Percentiles rank a stretch among this genome's conserved stretches.
Conservation (phyloP, 257 asterid species). For the Rehmannia glutinosa region DNA sequence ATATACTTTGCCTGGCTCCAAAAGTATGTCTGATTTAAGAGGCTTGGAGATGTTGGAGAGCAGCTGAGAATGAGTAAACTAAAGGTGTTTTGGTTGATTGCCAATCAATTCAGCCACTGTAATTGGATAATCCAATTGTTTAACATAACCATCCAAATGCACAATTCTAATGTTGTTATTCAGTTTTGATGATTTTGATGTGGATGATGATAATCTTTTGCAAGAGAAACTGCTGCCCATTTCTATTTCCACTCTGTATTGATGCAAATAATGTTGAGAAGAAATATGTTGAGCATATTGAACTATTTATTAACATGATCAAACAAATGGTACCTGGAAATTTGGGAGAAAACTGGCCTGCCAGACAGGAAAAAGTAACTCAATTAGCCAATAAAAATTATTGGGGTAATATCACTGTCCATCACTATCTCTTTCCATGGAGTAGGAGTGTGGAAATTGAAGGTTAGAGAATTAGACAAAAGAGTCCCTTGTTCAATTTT, state of each 20-base stretch:
- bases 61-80: slow-evolving; percentile 43
- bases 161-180: slow-evolving; percentile 34
- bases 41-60: slow-evolving; percentile 34
- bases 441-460: too few relatives aligned
- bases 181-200: slow-evolving; percentile 1
- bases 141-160: slow-evolving; percentile 37
- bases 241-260: too few relatives aligned
- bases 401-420: too few relatives aligned
- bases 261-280: not conserved
- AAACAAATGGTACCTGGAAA: too few relatives aligned
- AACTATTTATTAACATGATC: not conserved
- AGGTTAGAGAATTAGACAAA: too few relatives aligned
- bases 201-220: slow-evolving; percentile 13
- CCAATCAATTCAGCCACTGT: slow-evolving; percentile 36
- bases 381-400: too few relatives aligned
- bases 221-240: slow-evolving; percentile 34
- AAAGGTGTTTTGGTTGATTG: slow-evolving; percentile 27
- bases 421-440: too few relatives aligned
- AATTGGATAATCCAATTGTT: slow-evolving; percentile 34
- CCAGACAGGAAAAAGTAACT: too few relatives aligned
- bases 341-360: too few relatives aligned
- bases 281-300: too few relatives aligned
- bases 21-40: slow-evolving; percentile 19
- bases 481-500: too few relatives aligned
- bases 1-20: slow-evolving; percentile 36